Evolutionary conservation across 768 basidiomycete species (phyloP).

Genomic region (Auricularia sp.): DNA sequence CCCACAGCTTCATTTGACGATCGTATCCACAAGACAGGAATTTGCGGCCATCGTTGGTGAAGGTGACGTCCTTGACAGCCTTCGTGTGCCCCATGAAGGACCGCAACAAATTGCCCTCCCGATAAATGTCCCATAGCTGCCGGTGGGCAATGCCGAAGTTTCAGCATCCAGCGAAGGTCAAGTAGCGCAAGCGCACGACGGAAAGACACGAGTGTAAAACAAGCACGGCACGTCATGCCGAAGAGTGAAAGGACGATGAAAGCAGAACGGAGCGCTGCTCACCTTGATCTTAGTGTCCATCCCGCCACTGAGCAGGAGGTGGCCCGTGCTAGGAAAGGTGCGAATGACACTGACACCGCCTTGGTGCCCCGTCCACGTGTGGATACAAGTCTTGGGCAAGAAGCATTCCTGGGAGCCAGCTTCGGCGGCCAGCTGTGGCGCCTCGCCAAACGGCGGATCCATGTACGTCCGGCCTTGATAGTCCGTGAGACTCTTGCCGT

Average conservation of each 20-base stretch:
- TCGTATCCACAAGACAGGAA: constrained; percentile 94
- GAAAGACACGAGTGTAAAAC: background rate
- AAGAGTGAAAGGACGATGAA: background rate
- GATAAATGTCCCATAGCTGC: constrained; percentile 98
- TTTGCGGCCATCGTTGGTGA: constrained; percentile 82
- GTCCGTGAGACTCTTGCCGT: constrained; percentile 92
- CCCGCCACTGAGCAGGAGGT: constrained; percentile 84
- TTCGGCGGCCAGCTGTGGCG: constrained; percentile 72
- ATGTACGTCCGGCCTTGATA: constrained; percentile 99
- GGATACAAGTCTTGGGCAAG: constrained; percentile 89
- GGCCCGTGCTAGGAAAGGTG: constrained; percentile 85
- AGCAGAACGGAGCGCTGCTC: constrained; percentile 12
- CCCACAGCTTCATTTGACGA: constrained; percentile 97
- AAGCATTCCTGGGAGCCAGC: constrained; percentile 81
- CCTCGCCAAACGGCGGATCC: constrained; percentile 82
- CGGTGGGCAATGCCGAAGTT: background rate
- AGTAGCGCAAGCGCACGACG: no score
- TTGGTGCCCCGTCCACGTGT: constrained; percentile 98
- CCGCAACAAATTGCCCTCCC: constrained; percentile 89
- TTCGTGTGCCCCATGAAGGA: constrained; percentile 97
- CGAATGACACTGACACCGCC: constrained; percentile 91
- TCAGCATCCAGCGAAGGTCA: background rate
- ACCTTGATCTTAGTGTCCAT: constrained; percentile 99
- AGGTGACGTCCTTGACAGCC: constrained; percentile 92
- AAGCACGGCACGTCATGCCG: background rate